phyloP scores from a whole-genome alignment of 1,139 yeast genomes.

The Meyerozyma athensensis region DNA sequence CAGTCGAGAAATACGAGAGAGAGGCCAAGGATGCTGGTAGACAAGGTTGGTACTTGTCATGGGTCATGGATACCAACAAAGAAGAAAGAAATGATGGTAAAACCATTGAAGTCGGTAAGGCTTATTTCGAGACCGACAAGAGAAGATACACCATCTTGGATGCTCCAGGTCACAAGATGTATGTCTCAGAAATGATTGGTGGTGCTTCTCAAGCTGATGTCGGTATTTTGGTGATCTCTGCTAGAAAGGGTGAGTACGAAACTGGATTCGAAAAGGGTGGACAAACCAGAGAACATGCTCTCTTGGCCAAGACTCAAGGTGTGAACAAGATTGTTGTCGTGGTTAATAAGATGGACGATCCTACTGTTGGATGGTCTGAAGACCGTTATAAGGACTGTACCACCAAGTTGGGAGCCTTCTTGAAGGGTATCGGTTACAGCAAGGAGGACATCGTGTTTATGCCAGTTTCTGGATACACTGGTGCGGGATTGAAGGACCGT shows the following conservation, averaged over 20 bases:
- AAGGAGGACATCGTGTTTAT: conserved; percentile 82
- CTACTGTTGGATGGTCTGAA: conserved; percentile 93
- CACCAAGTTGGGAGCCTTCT: conserved; percentile 66
- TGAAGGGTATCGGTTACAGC: conserved; percentile 86
- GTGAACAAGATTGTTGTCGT: conserved; percentile 90
- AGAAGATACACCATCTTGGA: conserved; percentile 96
- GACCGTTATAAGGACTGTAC: conserved; percentile 97
- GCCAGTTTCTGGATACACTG: conserved; percentile 98
- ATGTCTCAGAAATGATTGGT: conserved; percentile 98
- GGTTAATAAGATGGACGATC: conserved; percentile 98
- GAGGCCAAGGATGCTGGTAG: conserved; percentile 99
- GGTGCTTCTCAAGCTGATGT: conserved; percentile 99
- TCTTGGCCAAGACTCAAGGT: conserved; percentile 97
- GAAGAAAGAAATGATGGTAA: conserved; percentile 99
- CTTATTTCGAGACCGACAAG: conserved; percentile 94
- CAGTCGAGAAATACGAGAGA: conserved; percentile 96
- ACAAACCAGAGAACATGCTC: conserved; percentile 97
- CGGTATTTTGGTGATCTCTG: conserved; percentile 93
- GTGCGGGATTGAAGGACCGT: conserved; percentile 91
- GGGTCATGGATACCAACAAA: conserved; percentile 99
- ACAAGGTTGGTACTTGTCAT: conserved; percentile 98
- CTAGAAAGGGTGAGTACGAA: conserved; percentile 98
- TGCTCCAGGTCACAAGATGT: conserved; percentile 99
- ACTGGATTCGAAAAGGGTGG: conserved; percentile 99
- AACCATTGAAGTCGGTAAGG: conserved; percentile 98